A percentile compares a stretch with the other conserved stretches of the same genome.
Evolutionary conservation across 306 rosid species (phyloP).

Genomic region (Mimosa bimucronata): DNA sequence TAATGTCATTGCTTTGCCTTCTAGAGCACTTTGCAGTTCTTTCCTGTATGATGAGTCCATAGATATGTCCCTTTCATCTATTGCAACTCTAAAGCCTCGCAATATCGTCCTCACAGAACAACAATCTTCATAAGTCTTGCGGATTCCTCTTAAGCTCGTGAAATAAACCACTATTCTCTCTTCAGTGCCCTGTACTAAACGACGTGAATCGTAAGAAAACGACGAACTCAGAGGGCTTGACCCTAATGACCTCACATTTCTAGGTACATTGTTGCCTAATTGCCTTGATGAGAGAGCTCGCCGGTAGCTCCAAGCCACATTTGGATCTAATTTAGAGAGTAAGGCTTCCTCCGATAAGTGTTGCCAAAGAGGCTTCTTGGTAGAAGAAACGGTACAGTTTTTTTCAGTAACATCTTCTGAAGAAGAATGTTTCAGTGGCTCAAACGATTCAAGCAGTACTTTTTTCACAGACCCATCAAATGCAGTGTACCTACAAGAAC

Average conservation of each 20-base stretch:
- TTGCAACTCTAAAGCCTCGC: conserved; percentile 61
- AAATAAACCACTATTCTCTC: conserved; percentile 68
- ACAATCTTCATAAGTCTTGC: conserved; percentile 81
- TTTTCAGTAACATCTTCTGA: conserved; percentile 34
- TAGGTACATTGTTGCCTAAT: conserved; percentile 40
- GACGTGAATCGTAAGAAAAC: conserved; percentile 31
- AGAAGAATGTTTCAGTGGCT: conserved; percentile 37
- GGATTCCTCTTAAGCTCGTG: conserved; percentile 79
- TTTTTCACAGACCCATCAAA: conserved; percentile 57
- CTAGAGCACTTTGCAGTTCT: conserved; percentile 57
- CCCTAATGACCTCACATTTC: conserved; percentile 53
- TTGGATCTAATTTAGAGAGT: conserved; percentile 74
- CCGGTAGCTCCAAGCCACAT: conserved; percentile 71
- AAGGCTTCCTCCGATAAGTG: conserved; percentile 81
- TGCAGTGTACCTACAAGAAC: conserved; percentile 53
- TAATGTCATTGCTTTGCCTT: conserved; percentile 49
- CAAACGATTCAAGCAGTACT: conserved; percentile 47
- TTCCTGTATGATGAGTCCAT: conserved; percentile 76
- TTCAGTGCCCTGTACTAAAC: conserved; percentile 50
- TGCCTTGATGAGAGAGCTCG: conserved; percentile 74
- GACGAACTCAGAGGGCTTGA: conserved; percentile 52
- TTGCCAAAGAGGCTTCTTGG: conserved; percentile 81
- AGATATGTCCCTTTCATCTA: conserved; percentile 81
- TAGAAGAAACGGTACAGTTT: conserved; percentile 29
- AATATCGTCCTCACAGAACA: conserved; percentile 65